phyloP scores from a whole-genome alignment of 2,329 filamentous ascomycete genomes.

The Fusarium dimerum region DNA sequence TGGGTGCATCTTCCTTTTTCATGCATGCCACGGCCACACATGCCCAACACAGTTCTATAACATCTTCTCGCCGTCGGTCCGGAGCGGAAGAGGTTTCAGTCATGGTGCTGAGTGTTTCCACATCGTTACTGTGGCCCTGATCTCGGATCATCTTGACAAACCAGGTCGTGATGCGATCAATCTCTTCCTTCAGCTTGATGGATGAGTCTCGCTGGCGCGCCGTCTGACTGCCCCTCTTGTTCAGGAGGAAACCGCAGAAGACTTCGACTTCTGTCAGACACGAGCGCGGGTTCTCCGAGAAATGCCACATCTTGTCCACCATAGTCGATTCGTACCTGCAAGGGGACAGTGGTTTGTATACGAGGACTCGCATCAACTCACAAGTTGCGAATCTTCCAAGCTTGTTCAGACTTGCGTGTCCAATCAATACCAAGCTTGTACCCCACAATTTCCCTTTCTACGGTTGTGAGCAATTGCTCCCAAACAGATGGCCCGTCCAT shows the following conservation, averaged over 20 bases:
- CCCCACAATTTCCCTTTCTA: too few species aligned
- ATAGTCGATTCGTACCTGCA: too few species aligned
- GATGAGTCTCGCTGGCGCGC: slow-evolving; percentile 53
- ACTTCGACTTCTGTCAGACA: slow-evolving; percentile 53
- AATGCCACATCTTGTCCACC: too few species aligned
- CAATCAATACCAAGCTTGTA: too few species aligned
- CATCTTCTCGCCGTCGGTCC: slow-evolving; percentile 24
- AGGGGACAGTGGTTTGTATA: too few species aligned
- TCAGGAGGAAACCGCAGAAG: slow-evolving; percentile 58
- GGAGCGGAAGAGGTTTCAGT: slow-evolving; percentile 5
- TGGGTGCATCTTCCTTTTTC: slow-evolving; percentile 1
- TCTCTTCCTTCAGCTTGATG: slow-evolving; percentile 52
- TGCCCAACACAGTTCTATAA: slow-evolving; percentile 37
- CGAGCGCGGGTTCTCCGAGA: slow-evolving; percentile 46
- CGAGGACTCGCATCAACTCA: too few species aligned
- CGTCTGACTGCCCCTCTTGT: slow-evolving; percentile 50
- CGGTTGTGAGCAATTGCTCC: too few species aligned
- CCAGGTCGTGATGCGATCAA: slow-evolving; percentile 47
- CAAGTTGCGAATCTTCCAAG: too few species aligned
- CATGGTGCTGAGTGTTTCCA: slow-evolving; percentile 12
- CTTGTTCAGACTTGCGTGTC: too few species aligned
- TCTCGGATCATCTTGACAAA: slow-evolving; percentile 37
- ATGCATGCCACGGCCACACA: slow-evolving; percentile 34
- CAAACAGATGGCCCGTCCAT: too few species aligned
- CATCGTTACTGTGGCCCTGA: slow-evolving; percentile 11